Evolutionary conservation across 352 stramenopile genomes (phyloP).

Genomic region (Pythium chondricola): DNA sequence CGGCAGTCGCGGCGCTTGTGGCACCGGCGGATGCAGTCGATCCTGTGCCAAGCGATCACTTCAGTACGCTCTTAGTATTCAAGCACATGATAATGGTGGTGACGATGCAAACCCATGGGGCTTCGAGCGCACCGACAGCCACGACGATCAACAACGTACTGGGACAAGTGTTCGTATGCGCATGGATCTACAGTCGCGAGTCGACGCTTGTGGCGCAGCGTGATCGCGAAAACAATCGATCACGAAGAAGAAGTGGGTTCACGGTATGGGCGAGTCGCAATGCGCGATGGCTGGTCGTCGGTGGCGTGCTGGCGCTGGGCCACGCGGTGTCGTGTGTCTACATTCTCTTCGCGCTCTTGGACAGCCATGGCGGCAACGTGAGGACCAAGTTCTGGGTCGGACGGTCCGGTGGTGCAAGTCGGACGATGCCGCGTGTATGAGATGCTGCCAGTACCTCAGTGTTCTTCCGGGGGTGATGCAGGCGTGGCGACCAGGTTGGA

Average conservation of each 20-base stretch:
- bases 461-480: neutral
- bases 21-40: no score
- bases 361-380: slow-evolving; percentile 50
- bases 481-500: neutral
- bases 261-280: neutral
- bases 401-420: slow-evolving; percentile 12
- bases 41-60: no score
- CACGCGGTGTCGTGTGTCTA: slow-evolving; percentile 62
- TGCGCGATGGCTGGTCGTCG: slow-evolving; percentile 13
- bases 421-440: slow-evolving; percentile 10
- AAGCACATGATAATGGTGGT: no score
- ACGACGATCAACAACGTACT: slow-evolving; percentile 53
- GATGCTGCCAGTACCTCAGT: neutral
- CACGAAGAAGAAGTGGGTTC: neutral
- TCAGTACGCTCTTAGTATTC: no score
- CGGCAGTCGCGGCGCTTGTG: no score
- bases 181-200: slow-evolving; percentile 57
- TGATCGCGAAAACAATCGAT: neutral
- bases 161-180: slow-evolving; percentile 31
- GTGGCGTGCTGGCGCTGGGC: slow-evolving; percentile 35
- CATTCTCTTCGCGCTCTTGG: slow-evolving; percentile 57
- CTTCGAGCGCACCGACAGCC: no score
- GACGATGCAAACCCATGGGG: no score
- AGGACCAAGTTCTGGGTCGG: slow-evolving; percentile 66
- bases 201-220: slow-evolving; percentile 2